These are phyloP conservation scores for Cucurbita argyrosperma DNA, from an alignment of 306 rosid species.

Conservation along the genomic window DNA sequence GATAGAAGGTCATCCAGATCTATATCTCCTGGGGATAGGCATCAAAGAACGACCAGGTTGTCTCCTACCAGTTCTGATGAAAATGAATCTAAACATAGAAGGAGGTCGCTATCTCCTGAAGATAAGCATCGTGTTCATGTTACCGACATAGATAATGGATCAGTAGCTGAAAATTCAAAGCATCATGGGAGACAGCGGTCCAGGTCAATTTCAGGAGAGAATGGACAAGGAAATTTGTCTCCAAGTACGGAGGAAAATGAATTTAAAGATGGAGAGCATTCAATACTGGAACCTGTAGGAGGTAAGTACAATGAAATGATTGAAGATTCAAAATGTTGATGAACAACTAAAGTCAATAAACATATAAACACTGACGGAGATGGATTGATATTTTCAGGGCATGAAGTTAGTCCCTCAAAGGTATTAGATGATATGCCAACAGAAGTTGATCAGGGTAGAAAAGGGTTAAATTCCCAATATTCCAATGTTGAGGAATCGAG, in stretches of 20 bases:
- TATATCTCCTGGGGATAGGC: conserved; percentile 39
- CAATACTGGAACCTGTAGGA: conserved; percentile 26
- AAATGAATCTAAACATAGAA: conserved; percentile 22
- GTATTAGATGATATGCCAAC: conserved; percentile 15
- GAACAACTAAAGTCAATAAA: conserved; percentile 11
- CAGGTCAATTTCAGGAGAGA: conserved; percentile 33
- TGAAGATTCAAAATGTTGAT: conserved; percentile 27
- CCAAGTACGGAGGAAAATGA: conserved; percentile 27
- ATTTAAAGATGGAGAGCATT: conserved; percentile 17
- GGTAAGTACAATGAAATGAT: conserved; percentile 24
- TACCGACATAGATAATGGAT: conserved; percentile 27
- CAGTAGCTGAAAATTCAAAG: conserved; percentile 34
- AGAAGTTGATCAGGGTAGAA: conserved; percentile 20
- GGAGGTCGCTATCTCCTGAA: conserved; percentile 50
- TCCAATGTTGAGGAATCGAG: conserved; percentile 11
- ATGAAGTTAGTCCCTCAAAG: conserved; percentile 14
- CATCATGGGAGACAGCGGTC: conserved; percentile 29
- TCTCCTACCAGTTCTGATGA: conserved; percentile 28
- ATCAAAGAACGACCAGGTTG: conserved; percentile 23
- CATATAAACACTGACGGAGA: conserved; percentile 13
- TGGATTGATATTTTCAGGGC: conserved; percentile 18
- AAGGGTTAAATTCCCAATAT: not conserved
- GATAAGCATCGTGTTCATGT: conserved; percentile 18
- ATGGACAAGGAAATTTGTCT: conserved; percentile 26
- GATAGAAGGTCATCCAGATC: conserved; percentile 74